Evolutionary conservation across 2,329 filamentous ascomycete species (phyloP), one percentile per base, ranked within the genome.

Genomic region (Calonectria montana): DNA sequence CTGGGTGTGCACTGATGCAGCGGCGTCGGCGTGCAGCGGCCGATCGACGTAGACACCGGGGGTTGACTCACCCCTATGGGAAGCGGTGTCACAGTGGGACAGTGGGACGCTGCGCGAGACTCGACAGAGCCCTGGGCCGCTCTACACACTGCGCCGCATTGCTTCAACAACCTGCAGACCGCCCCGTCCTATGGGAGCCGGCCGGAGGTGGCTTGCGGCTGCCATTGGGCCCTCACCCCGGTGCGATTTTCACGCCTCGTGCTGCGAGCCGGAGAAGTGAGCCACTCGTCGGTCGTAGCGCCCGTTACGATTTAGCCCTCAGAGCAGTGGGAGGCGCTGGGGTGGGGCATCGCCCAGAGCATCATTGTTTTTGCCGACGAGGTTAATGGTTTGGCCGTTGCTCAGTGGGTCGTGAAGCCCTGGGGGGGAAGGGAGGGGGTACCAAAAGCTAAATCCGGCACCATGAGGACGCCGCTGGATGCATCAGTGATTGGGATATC

Each of bases 71-170:
- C 77, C 74, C 70, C 70, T 69, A 73, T 78, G 77, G 76, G 67
- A 69, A 59, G 57, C 74, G 64, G 39, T 63, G 55, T 66, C 67
- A 67, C 48, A 72, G 75, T 74, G 76, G 77, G 75, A 67, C 48
- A 72, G 75, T 74, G 76, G 77, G 75, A 71, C 74, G 65, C 71
- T 41, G 57, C 35, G 57, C 35, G 39, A 65, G 69, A 64, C 64
- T 67, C 69, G 47, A 53, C 48, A 23, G 62, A 70, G 71, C 64
- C 64, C 43, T 68, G 57, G 69, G 65, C 72, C 65, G 70, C 63
- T 77, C 67, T 73, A 74, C 75, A 72, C 75, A 81, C 83, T 86
- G 85, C 85, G 84, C 85, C 84, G 84, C 85, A 80, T 83, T 85
- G 82, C 82, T 78, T 82, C 81, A 83, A 83, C 77, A 73, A 77